A percentile compares a stretch with the other conserved stretches of the same genome.
phyloP scores from a whole-genome alignment of 176 grass and related monocot species.

The Microstegium vimineum region DNA sequence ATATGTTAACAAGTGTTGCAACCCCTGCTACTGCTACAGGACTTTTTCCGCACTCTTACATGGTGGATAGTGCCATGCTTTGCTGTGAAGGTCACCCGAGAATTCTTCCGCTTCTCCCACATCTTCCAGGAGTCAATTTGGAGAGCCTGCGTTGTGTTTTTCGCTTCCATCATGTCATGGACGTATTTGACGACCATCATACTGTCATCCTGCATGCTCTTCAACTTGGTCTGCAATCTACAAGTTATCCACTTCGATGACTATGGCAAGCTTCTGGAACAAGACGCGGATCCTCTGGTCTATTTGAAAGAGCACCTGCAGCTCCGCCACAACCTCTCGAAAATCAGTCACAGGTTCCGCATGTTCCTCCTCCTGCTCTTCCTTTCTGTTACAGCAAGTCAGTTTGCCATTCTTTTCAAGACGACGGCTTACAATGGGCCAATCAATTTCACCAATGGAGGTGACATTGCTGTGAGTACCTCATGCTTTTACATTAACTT shows the following conservation, averaged over 20 bases:
- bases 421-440: conserved; percentile 64
- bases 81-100: conserved; percentile 58
- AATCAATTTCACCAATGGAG: conserved; percentile 80
- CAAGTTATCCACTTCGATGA: conserved; percentile 97
- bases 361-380: conserved; percentile 84
- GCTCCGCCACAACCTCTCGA: conserved; percentile 69
- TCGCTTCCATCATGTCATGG: conserved; percentile 76
- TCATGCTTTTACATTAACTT: not conserved
- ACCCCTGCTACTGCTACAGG: conserved; percentile 53
- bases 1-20: conserved; percentile 10
- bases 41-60: conserved; percentile 51
- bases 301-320: conserved; percentile 84
- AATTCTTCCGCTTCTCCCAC: conserved; percentile 60
- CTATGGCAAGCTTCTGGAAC: conserved; percentile 78
- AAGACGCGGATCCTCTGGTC: conserved; percentile 71
- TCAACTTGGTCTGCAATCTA: conserved; percentile 84
- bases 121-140: conserved; percentile 53
- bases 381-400: conserved; percentile 62
- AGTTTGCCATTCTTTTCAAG: conserved; percentile 71
- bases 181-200: conserved; percentile 68
- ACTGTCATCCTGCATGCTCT: conserved; percentile 76
- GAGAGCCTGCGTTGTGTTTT: conserved; percentile 47
- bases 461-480: conserved; percentile 83
- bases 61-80: conserved; percentile 87
- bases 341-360: conserved; percentile 95